Evolutionary conservation across 2,329 filamentous ascomycete genomes (phyloP).

Genomic region (Colletotrichum gloeosporioides): DNA sequence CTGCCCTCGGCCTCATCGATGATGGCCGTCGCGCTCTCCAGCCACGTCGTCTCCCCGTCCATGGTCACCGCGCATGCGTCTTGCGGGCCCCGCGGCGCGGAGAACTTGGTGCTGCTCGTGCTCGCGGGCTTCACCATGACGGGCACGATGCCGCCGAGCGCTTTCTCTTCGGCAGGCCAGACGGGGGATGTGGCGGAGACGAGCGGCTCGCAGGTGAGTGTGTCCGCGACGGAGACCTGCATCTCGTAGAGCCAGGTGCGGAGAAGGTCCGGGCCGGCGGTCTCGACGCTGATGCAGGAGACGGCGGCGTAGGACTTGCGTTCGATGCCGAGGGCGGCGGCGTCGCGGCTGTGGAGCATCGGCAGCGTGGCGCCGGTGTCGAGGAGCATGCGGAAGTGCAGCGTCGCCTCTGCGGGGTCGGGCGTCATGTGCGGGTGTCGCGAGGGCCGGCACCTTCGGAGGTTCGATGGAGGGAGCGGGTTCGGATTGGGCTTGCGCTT

Average conservation of each 20-base stretch:
- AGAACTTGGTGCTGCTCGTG: not conserved
- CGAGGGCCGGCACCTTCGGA: not conserved
- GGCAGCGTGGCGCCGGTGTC: conserved; percentile 50
- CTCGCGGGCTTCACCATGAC: conserved; percentile 4
- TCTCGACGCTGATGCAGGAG: conserved; percentile 31
- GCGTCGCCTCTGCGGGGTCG: conserved; percentile 27
- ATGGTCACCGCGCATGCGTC: not conserved
- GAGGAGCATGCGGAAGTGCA: conserved; percentile 40
- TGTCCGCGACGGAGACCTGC: conserved; percentile 33
- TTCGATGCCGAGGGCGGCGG: conserved; percentile 38
- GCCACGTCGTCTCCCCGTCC: not conserved
- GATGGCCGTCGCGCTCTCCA: not conserved
- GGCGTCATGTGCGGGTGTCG: not conserved
- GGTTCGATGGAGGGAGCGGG: not conserved
- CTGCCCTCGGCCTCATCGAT: conserved; percentile 15
- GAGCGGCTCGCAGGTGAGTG: conserved; percentile 29
- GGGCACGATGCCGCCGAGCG: conserved; percentile 22
- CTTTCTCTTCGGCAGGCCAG: conserved; percentile 18
- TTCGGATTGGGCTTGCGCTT: too few species aligned
- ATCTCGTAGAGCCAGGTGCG: conserved; percentile 38
- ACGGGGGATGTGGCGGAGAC: conserved; percentile 24
- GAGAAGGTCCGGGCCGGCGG: conserved; percentile 19
- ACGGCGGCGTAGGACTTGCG: conserved; percentile 38
- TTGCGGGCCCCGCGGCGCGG: not conserved
- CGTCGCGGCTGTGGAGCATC: conserved; percentile 38